Conservation (phyloP, 2,329 filamentous ascomycete genomes). For the Ophiostoma piceae region DNA sequence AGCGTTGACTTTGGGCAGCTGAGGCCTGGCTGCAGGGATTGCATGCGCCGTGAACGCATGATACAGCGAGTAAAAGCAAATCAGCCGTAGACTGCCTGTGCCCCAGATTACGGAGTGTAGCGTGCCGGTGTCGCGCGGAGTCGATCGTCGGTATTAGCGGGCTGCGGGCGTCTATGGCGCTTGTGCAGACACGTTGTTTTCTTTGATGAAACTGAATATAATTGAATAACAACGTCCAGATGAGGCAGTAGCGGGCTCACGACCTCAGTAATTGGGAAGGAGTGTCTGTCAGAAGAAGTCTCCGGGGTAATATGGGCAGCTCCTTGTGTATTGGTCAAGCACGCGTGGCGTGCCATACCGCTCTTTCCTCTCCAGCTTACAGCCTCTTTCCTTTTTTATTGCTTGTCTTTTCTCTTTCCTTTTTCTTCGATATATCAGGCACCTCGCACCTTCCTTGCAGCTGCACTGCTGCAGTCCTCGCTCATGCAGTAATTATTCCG, state of each 20-base stretch:
- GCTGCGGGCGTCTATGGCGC: constrained; percentile 9
- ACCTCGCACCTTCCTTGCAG: not conserved
- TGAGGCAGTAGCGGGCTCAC: not conserved
- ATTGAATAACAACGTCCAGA: not conserved
- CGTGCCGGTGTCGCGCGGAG: not conserved
- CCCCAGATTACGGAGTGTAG: constrained; percentile 5
- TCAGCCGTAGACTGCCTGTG: not conserved
- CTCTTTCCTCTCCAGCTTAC: not conserved
- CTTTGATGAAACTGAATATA: not conserved
- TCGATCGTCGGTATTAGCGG: not conserved
- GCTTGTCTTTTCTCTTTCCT: not conserved
- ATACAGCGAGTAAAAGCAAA: not conserved
- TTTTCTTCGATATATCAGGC: not conserved
- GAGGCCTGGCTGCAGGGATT: not conserved
- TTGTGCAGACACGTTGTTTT: not conserved
- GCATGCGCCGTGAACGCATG: not conserved
- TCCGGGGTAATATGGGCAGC: not conserved
- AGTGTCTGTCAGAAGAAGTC: not conserved
- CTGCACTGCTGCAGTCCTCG: not conserved
- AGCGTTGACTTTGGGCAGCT: not conserved
- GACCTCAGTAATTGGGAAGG: not conserved
- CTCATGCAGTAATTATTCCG: not conserved
- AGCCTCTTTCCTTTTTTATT: not conserved
- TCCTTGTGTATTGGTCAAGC: not conserved
- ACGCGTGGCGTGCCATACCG: not conserved